phyloP scores from a whole-genome alignment of 805 yeast species.

The Peterozyma toletana region DNA sequence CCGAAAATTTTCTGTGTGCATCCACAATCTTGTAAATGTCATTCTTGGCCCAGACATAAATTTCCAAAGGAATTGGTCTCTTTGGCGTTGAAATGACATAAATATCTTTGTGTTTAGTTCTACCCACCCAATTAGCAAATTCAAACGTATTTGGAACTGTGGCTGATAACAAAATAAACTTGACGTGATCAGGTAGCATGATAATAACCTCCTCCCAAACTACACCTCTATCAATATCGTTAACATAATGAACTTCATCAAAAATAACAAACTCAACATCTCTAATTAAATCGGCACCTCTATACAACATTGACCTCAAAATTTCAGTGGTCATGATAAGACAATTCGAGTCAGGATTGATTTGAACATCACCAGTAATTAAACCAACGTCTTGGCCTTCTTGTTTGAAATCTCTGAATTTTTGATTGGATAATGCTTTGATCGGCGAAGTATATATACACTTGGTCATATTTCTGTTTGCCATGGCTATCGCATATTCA shows the following conservation, averaged over 20 bases:
- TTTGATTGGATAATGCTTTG: slow-evolving; percentile 84
- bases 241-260: slow-evolving; percentile 97
- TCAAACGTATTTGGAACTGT: slow-evolving; percentile 98
- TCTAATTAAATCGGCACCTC: slow-evolving; percentile 94
- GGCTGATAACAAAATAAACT: slow-evolving; percentile 85
- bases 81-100: slow-evolving; percentile 95
- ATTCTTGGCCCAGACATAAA: slow-evolving; percentile 77
- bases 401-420: slow-evolving; percentile 80
- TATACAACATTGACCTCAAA: slow-evolving; percentile 86
- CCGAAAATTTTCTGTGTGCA: slow-evolving; percentile 63
- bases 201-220: slow-evolving; percentile 99
- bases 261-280: slow-evolving; percentile 97
- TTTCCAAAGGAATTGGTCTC: slow-evolving; percentile 93
- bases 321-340: slow-evolving; percentile 97
- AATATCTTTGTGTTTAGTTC: slow-evolving; percentile 93
- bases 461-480: slow-evolving; percentile 91
- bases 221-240: slow-evolving; percentile 95
- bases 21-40: slow-evolving; percentile 68
- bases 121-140: slow-evolving; percentile 97
- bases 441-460: slow-evolving; percentile 96
- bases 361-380: slow-evolving; percentile 96
- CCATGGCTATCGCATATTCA: slow-evolving; percentile 97
- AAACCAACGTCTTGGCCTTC: slow-evolving; percentile 83
- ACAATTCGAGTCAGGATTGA: slow-evolving; percentile 93
- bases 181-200: slow-evolving; percentile 95